These are phyloP conservation scores for Colletotrichum sp. DNA, from an alignment of 2,329 filamentous ascomycete species.

Conservation along the genomic window DNA sequence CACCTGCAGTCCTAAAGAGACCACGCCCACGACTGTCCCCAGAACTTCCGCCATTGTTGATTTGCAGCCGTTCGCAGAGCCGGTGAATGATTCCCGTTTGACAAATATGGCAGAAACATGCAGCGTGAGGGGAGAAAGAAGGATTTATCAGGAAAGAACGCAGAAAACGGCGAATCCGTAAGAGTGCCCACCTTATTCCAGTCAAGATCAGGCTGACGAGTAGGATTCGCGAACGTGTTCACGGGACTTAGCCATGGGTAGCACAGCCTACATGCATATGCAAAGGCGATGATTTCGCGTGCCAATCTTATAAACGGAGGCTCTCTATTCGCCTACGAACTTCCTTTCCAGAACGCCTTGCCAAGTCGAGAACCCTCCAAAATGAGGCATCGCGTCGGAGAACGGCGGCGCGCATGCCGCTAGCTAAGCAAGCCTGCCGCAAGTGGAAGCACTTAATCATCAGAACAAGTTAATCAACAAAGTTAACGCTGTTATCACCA, in stretches of 20 bases:
- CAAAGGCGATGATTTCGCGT: background rate
- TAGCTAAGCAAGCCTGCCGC: background rate
- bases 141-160: background rate
- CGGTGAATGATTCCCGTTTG: too few relatives aligned
- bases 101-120: rapidly evolving
- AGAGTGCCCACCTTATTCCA: background rate
- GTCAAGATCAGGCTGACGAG: background rate
- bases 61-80: background rate
- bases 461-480: background rate
- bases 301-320: background rate
- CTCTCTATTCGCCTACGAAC: background rate
- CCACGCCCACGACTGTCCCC: background rate
- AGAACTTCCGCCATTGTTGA: background rate
- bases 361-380: background rate
- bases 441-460: rapidly evolving
- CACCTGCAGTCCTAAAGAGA: background rate
- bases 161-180: background rate
- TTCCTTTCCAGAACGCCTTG: background rate
- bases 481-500: background rate
- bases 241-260: background rate
- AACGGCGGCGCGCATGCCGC: background rate
- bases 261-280: background rate
- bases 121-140: background rate
- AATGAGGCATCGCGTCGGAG: background rate
- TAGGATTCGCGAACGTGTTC: background rate